A percentile compares a stretch with the other conserved stretches of the same genome.
Conservation (phyloP, 129 eudicot species). For the Chrysanthemum seticuspe region DNA sequence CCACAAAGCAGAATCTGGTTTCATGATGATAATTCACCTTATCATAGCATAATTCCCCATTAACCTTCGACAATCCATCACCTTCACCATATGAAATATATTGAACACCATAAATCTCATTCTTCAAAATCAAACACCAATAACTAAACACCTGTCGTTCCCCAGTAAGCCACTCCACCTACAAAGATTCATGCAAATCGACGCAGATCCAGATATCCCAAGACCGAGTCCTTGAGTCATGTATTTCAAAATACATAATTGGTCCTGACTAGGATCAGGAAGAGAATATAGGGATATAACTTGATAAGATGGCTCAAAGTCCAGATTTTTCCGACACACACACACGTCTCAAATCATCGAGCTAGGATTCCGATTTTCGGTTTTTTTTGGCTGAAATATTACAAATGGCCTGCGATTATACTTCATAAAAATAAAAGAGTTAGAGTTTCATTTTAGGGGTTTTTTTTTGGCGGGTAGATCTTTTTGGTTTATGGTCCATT, state of each 20-base stretch:
- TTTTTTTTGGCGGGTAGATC: background rate
- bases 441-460: too few relatives aligned
- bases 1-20: conserved; percentile 8
- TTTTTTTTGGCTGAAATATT: too few relatives aligned
- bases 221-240: conserved; percentile 39
- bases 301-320: conserved; percentile 37
- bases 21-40: background rate
- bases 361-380: too few relatives aligned
- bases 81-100: background rate
- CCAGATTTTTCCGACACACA: too few relatives aligned
- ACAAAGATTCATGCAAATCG: conserved; percentile 32
- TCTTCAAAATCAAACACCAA: conserved; percentile 42
- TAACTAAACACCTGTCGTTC: conserved; percentile 31
- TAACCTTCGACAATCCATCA: conserved; percentile 33
- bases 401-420: too few relatives aligned
- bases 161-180: conserved; percentile 49
- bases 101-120: conserved; percentile 32
- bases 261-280: conserved; percentile 23
- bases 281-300: conserved; percentile 42
- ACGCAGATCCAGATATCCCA: conserved; percentile 41
- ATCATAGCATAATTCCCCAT: conserved; percentile 43
- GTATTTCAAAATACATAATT: conserved; percentile 39
- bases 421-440: too few relatives aligned
- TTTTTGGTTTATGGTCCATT: too few relatives aligned
- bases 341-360: too few relatives aligned